Percentiles rank a stretch among this genome's conserved stretches.
These are phyloP conservation scores for Skeletonema menzelii DNA, from an alignment of 108 stramenopile genomes.

Conservation along the genomic window DNA sequence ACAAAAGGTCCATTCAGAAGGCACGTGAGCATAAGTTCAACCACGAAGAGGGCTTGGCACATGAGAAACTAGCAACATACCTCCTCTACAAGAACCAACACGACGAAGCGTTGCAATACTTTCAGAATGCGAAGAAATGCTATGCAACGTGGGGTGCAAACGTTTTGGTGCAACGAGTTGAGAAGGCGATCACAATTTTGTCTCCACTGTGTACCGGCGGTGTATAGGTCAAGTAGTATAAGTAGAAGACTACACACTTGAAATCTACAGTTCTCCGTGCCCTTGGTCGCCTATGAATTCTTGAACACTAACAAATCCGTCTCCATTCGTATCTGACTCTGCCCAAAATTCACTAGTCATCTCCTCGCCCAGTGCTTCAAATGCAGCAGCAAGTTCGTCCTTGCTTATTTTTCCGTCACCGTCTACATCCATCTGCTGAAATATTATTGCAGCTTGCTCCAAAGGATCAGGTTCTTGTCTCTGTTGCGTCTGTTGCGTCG, in stretches of 20 bases:
- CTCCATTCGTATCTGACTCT: constrained; percentile 27
- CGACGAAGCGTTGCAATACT: constrained; percentile 20
- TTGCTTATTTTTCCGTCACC: constrained; percentile 24
- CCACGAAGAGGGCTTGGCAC: constrained; percentile 55
- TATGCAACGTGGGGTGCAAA: constrained; percentile 57
- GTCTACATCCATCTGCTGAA: constrained; percentile 19
- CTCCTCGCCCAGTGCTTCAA: constrained; percentile 11
- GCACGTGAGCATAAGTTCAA: constrained; percentile 46
- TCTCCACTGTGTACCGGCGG: constrained; percentile 8
- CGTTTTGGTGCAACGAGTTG: constrained; percentile 39
- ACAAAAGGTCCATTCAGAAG: constrained; percentile 39
- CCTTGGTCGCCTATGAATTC: constrained; percentile 15
- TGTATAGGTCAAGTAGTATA: no score
- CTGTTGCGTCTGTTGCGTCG: constrained; percentile 8
- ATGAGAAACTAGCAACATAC: constrained; percentile 46
- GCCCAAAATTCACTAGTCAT: constrained; percentile 32
- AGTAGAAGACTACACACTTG: no score
- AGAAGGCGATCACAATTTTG: constrained; percentile 28
- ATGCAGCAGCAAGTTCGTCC: constrained; percentile 11
- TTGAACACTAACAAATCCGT: constrained; percentile 23
- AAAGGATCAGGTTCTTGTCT: neutral
- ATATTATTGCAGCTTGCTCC: constrained; percentile 4
- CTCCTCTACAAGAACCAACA: constrained; percentile 20
- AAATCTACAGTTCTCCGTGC: neutral
- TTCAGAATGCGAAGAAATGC: constrained; percentile 40